phyloP scores from a whole-genome alignment of 2,329 filamentous ascomycete genomes.

The Ascochyta lentis region DNA sequence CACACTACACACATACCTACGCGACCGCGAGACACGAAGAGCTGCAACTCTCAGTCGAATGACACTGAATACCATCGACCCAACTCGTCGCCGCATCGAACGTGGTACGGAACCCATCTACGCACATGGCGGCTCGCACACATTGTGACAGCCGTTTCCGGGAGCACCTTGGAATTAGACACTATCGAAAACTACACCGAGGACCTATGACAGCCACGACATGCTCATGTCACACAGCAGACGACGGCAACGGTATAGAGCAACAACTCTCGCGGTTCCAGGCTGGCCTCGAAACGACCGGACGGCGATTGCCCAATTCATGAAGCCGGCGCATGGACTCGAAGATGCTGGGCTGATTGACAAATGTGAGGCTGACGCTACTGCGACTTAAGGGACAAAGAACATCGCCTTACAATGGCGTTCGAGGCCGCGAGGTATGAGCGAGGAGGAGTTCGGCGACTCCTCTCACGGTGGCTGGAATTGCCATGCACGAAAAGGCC shows the following conservation, averaged over 20 bases:
- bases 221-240: conserved; percentile 39
- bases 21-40: neutral
- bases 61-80: neutral
- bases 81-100: conserved; percentile 12
- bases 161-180: conserved; percentile 30
- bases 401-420: conserved; percentile 1
- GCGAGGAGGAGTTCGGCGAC: conserved; percentile 9
- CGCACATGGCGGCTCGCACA: conserved; percentile 43
- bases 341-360: neutral
- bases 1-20: neutral
- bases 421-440: neutral
- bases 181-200: conserved; percentile 14
- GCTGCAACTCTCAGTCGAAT: neutral
- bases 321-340: conserved; percentile 1
- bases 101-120: conserved; percentile 37
- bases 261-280: neutral
- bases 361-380: conserved; percentile 8
- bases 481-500: conserved; percentile 22
- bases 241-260: conserved; percentile 12
- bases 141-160: conserved; percentile 20
- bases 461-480: conserved; percentile 38
- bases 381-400: conserved; percentile 4
- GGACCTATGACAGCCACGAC: conserved; percentile 29
- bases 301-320: neutral
- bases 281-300: neutral